phyloP scores from a whole-genome alignment of 768 basidiomycete species.

The Podaxis rugospora region DNA sequence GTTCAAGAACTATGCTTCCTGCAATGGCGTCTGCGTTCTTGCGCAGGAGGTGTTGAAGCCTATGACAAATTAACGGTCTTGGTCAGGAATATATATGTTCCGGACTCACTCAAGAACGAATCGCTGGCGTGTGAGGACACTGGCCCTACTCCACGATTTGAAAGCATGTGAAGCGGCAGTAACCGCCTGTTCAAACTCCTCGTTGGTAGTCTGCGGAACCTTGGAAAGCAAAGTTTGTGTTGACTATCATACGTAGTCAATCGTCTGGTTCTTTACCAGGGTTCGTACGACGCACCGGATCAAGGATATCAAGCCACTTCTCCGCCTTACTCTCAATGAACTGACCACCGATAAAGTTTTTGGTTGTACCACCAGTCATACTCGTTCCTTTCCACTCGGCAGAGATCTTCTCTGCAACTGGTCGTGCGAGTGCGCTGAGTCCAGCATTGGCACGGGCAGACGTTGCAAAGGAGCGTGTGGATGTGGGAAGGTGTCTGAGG shows the following conservation, averaged over 20 bases:
- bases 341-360: slow-evolving; percentile 89
- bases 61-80: slow-evolving; percentile 24
- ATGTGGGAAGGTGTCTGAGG: slow-evolving; percentile 21
- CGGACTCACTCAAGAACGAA: slow-evolving; percentile 82
- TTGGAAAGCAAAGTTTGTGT: slow-evolving; percentile 87
- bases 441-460: slow-evolving; percentile 38
- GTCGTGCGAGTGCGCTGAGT: slow-evolving; percentile 49
- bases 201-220: slow-evolving; percentile 82
- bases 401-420: slow-evolving; percentile 67
- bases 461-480: slow-evolving; percentile 36
- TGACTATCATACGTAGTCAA: slow-evolving; percentile 42
- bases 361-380: slow-evolving; percentile 80
- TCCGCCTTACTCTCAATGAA: slow-evolving; percentile 78
- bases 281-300: slow-evolving; percentile 55
- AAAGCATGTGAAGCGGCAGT: slow-evolving; percentile 81
- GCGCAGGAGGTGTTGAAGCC: slow-evolving; percentile 84
- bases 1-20: slow-evolving; percentile 86
- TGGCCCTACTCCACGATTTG: slow-evolving; percentile 85
- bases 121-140: slow-evolving; percentile 80
- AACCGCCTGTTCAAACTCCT: slow-evolving; percentile 82
- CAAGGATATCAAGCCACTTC: slow-evolving; percentile 83
- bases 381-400: slow-evolving; percentile 84
- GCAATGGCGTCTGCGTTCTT: slow-evolving; percentile 85
- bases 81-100: neutral
- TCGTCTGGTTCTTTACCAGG: neutral